A percentile compares a stretch with the other conserved stretches of the same genome.
Conservation (phyloP, 352 stramenopile species). For the Pythium grandisporangium region DNA sequence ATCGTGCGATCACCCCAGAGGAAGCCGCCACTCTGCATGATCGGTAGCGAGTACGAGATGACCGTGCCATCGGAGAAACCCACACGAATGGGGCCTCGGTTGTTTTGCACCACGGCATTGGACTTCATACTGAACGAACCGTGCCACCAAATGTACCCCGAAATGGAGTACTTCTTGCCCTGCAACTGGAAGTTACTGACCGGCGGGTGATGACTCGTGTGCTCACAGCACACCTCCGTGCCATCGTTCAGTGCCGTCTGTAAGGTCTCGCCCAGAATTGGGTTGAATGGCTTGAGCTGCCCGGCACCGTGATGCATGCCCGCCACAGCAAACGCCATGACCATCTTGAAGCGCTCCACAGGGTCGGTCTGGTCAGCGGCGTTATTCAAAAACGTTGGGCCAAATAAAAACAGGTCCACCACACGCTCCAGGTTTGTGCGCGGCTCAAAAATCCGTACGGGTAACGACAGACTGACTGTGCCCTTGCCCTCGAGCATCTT, state of each 20-base stretch:
- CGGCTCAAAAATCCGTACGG: constrained; percentile 80
- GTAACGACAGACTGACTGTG: constrained; percentile 70
- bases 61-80: constrained; percentile 56
- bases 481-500: constrained; percentile 28
- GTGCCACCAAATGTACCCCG: constrained; percentile 65
- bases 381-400: constrained; percentile 59
- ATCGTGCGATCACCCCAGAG: constrained; percentile 79
- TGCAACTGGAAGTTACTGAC: constrained; percentile 81
- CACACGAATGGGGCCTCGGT: constrained; percentile 66
- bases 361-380: constrained; percentile 50
- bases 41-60: constrained; percentile 64
- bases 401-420: constrained; percentile 75
- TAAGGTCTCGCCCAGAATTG: constrained; percentile 76
- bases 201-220: constrained; percentile 80
- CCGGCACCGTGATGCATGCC: constrained; percentile 74
- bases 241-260: constrained; percentile 67
- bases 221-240: constrained; percentile 72
- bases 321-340: constrained; percentile 68
- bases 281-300: constrained; percentile 82
- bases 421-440: constrained; percentile 75
- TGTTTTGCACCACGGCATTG: constrained; percentile 76
- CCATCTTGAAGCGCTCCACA: constrained; percentile 73
- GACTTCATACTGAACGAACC: constrained; percentile 78
- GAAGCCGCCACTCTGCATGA: constrained; percentile 64
- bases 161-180: constrained; percentile 63